Evolutionary conservation across 2,329 filamentous ascomycete genomes (phyloP).

Genomic region (Ascochyta fabae): DNA sequence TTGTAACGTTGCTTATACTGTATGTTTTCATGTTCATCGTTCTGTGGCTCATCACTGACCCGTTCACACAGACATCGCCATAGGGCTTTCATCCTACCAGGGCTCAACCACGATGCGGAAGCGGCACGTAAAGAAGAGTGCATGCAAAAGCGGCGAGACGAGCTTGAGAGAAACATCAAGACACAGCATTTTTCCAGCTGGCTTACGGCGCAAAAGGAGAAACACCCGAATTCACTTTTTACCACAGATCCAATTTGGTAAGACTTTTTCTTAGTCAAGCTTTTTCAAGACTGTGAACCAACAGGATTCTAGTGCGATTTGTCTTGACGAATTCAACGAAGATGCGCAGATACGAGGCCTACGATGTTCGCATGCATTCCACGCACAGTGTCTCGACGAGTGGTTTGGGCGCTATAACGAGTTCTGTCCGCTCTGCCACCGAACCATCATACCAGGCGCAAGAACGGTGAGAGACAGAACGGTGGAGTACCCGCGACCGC

Average conservation of each 20-base stretch:
- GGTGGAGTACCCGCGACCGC: constrained; percentile 11
- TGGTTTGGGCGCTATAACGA: constrained; percentile 49
- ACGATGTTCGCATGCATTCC: constrained; percentile 47
- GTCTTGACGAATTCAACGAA: constrained; percentile 44
- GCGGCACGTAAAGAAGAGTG: constrained; percentile 28
- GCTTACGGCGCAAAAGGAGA: constrained; percentile 33
- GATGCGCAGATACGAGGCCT: constrained; percentile 45
- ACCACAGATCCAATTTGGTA: constrained; percentile 38
- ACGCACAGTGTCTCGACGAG: constrained; percentile 46
- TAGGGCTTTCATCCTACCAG: constrained; percentile 35
- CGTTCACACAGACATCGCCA: constrained; percentile 17
- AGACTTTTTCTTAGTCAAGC: background rate
- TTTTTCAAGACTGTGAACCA: background rate
- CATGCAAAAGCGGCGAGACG: constrained; percentile 37
- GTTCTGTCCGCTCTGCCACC: constrained; percentile 48
- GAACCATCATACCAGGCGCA: constrained; percentile 42
- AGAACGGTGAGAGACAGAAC: constrained; percentile 16
- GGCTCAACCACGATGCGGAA: constrained; percentile 17
- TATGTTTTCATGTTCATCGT: constrained; percentile 18
- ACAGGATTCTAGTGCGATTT: constrained; percentile 41
- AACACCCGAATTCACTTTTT: constrained; percentile 23
- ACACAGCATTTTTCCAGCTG: constrained; percentile 44
- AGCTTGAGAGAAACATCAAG: constrained; percentile 41
- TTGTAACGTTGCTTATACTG: constrained; percentile 41
- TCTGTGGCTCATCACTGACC: constrained; percentile 11